These are phyloP conservation scores for Citrus australasica DNA, from an alignment of 345 rosid species.

Conservation along the genomic window DNA sequence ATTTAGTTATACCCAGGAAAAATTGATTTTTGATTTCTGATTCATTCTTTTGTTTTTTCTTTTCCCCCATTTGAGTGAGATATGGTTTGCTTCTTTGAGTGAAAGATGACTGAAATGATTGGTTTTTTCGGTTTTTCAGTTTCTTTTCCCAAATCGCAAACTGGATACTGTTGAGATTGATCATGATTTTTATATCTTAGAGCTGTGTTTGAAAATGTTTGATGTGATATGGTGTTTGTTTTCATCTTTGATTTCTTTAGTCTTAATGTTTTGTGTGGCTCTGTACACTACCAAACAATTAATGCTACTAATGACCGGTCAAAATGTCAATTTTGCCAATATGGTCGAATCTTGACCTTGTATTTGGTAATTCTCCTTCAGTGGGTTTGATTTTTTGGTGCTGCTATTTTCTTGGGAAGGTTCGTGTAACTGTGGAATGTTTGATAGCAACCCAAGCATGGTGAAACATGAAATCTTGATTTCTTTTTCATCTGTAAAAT, in stretches of 20 bases:
- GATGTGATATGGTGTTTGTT: conserved; percentile 25
- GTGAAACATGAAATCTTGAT: background rate
- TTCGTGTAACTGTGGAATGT: conserved; percentile 10
- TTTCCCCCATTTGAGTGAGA: background rate
- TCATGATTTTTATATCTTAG: conserved; percentile 10
- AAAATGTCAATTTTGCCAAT: conserved; percentile 10
- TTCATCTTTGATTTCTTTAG: conserved; percentile 14
- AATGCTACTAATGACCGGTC: conserved; percentile 8
- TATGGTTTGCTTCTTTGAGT: background rate
- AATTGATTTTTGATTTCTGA: background rate
- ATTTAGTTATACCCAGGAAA: background rate
- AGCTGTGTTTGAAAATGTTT: conserved; percentile 18
- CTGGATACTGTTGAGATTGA: conserved; percentile 13
- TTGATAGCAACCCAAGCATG: conserved; percentile 23
- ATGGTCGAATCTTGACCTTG: conserved; percentile 11
- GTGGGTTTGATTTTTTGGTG: background rate
- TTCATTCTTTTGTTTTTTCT: background rate
- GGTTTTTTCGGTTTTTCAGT: conserved; percentile 25
- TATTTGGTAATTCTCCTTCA: background rate
- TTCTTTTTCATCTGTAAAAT: background rate
- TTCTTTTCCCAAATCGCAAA: conserved; percentile 15
- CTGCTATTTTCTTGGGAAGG: background rate
- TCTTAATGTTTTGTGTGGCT: background rate
- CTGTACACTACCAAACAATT: background rate
- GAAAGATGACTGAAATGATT: background rate